Conservation (phyloP, 179 eudicot genomes). For the Nepenthes alata region DNA sequence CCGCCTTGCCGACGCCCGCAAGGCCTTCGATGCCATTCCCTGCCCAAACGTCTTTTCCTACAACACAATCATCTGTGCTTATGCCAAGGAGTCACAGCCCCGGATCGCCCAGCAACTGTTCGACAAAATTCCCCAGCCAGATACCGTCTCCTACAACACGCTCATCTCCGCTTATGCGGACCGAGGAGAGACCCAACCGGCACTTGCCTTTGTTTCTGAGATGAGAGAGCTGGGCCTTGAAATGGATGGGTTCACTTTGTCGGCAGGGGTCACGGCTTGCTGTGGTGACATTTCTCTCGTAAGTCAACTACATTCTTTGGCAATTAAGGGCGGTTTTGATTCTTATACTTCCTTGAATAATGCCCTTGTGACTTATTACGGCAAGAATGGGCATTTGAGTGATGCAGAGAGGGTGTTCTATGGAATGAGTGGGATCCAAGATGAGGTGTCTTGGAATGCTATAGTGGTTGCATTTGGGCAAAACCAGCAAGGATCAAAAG, state of each 20-base stretch:
- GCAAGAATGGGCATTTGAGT: slow-evolving; percentile 47
- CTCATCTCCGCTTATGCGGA: slow-evolving; percentile 68
- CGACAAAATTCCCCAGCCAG: slow-evolving; percentile 69
- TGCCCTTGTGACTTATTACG: slow-evolving; percentile 48
- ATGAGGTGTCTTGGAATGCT: slow-evolving; percentile 86
- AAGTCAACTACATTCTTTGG: slow-evolving; percentile 44
- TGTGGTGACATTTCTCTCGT: slow-evolving; percentile 27
- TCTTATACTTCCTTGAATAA: slow-evolving; percentile 52
- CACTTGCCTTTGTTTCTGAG: slow-evolving; percentile 28
- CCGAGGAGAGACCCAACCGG: slow-evolving; percentile 28
- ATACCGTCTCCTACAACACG: slow-evolving; percentile 61
- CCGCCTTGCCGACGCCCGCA: slow-evolving; percentile 36
- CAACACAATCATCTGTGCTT: slow-evolving; percentile 55
- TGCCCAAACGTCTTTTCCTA: slow-evolving; percentile 63
- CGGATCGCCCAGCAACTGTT: slow-evolving; percentile 55
- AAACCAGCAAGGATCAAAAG: slow-evolving; percentile 43
- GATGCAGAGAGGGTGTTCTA: slow-evolving; percentile 53
- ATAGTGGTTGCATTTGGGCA: slow-evolving; percentile 82
- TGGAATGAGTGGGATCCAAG: slow-evolving; percentile 39
- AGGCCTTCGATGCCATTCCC: slow-evolving; percentile 27
- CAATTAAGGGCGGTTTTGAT: slow-evolving; percentile 51
- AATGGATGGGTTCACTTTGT: slow-evolving; percentile 67
- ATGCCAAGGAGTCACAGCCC: slow-evolving; percentile 34
- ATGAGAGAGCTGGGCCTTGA: slow-evolving; percentile 39
- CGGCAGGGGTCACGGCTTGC: slow-evolving; percentile 42